Evolutionary conservation across 345 rosid genomes (phyloP), one percentile per base, ranked within the genome.

Genomic region (Sisymbrium irio): DNA sequence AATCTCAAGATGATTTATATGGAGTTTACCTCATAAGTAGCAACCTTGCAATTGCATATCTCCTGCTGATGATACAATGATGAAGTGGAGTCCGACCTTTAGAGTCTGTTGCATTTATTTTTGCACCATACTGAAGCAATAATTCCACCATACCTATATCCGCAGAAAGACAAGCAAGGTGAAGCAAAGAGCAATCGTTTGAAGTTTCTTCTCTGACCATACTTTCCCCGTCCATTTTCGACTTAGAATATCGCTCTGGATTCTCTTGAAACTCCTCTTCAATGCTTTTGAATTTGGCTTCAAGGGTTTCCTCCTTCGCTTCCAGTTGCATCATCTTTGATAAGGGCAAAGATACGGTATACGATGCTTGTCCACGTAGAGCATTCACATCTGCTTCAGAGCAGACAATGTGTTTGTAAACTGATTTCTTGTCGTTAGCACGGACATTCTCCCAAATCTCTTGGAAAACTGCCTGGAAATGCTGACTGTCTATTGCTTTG

Each of bases 71-170:
- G 28, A 90, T 74, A 67, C 82, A 80, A 54, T 86, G 83, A 77
- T 90, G 96, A 59, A 86, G 80, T 3, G 96, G 88, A 5, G 87
- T 77, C 39, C 82, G 85, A 45, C 89, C 87, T 77, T 75, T 80
- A 13, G 84, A 82, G 72, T 88, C 90, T 13, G 75, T 58, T 17
- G 85, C 88, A 75, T 86, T 85, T 44, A 84, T 68, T 46, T 86
- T 81, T 55, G 87, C 96, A 3, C 96, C 96, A 70, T 90, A 87
- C 73, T 88, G 96, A 55, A 90, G 82, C 35, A 90, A 82, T 5
- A 90, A 78, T 78, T 90, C 96, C 27, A 86, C 89, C 93, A 90
- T 88, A 77, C 85, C 89, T 9, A 85, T 79, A 76, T 88, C 96
- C 64, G 93, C 85, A 77, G 79, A 80, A 65, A 88, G 79, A 80